Base-by-base conservation (phyloP, 106 monocot genomes). In the Chionographis japonica region DNA sequence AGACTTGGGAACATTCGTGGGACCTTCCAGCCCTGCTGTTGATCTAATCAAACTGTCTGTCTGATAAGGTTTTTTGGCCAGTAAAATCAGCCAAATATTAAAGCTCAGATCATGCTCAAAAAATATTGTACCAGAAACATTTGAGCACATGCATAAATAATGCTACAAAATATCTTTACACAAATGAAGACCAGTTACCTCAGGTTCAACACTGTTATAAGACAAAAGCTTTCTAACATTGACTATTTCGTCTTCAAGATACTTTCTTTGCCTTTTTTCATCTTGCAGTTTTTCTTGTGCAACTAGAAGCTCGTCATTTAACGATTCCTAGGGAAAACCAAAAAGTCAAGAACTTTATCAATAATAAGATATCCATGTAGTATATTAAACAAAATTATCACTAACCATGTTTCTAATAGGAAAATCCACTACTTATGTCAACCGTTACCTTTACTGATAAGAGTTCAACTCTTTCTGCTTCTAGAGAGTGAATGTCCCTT, bases 231-330 rank as follows among this genome's bases (percentile, higher is more conserved):
- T 72, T 56, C 78, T 85, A 43, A 82, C 39, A 56, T 77, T 72
- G 41, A 55, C 40, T 68, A 85, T 62, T 66, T 92, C 85, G 70
- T 80, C 79, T 80, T 92, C 82, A 69, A 85, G 92, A 38, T 51
- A 56, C 58, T 74, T 83, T 69, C 75, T 83, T 37, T 78, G 77
- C 16, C 16, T 72, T 54, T 80, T 78, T 65, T 83, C 92, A 9
- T 74, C 40, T 17, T 76, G 53, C 17, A 88, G 50, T 41, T 83
- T 92, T 40, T 88, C 63, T 76, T 81, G 74, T 37, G 69, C 14
- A 56, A 57, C 52, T 75, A 65, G 72, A 19, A 92, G 74, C 53
- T 92, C 85, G 71, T 72, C 69, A 58, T 64, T 40, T 49, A 85
- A 55, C 53, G 75, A 80, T 13, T 76, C 79, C 90, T 91, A 62